A percentile compares a stretch with the other conserved stretches of the same genome.
phyloP scores from a whole-genome alignment of 1,284 basidiomycete species.

The Heterobasidion annosum region DNA sequence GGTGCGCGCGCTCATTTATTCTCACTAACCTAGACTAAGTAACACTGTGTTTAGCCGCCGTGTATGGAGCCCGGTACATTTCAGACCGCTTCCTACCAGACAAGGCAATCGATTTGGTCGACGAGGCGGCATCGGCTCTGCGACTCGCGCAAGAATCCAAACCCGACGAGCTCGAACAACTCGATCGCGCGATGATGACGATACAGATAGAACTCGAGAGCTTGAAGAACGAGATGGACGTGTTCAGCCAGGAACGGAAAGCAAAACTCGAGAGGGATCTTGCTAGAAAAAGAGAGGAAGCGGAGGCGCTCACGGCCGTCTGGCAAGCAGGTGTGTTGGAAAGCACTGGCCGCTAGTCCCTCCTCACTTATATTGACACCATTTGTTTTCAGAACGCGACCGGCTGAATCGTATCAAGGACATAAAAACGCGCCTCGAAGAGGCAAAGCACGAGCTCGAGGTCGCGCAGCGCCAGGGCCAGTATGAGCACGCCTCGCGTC shows the following conservation, averaged over 20 bases:
- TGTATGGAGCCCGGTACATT: constrained; percentile 78
- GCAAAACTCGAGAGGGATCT: constrained; percentile 61
- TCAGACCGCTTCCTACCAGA: constrained; percentile 84
- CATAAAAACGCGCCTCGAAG: constrained; percentile 74
- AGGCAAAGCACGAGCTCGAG: constrained; percentile 80
- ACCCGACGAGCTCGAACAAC: constrained; percentile 76
- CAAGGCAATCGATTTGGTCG: constrained; percentile 86
- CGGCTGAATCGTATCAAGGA: constrained; percentile 74
- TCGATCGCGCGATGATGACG: constrained; percentile 81
- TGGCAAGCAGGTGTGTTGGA: constrained; percentile 62
- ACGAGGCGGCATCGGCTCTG: constrained; percentile 85
- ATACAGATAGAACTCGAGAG: constrained; percentile 88
- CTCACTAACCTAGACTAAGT: neutral
- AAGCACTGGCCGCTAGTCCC: neutral
- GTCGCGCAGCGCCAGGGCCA: constrained; percentile 82
- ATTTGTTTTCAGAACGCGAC: constrained; percentile 48
- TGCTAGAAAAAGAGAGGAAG: constrained; percentile 49
- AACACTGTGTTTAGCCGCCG: constrained; percentile 43
- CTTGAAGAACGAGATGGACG: constrained; percentile 82
- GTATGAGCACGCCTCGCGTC: constrained; percentile 72
- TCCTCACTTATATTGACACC: neutral
- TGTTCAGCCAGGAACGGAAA: constrained; percentile 69
- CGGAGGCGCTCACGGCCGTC: constrained; percentile 49
- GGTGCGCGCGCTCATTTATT: constrained; percentile 24
- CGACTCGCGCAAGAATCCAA: constrained; percentile 88